Conservation (phyloP, 306 rosid species). For the Albizia julibrissin region DNA sequence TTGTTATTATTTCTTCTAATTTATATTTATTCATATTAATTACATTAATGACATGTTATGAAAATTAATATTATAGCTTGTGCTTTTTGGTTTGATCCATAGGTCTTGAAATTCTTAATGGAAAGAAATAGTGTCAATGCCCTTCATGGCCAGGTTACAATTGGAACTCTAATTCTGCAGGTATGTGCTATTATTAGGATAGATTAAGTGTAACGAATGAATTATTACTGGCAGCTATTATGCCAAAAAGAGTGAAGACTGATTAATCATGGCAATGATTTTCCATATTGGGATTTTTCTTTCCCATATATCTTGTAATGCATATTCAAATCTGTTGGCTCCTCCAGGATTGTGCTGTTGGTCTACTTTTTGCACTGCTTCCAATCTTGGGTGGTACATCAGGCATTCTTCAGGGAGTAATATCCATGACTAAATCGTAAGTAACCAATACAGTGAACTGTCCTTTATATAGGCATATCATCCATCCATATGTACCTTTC, state of each 20-base stretch:
- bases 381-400: constrained; percentile 94
- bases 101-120: constrained; percentile 97
- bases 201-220: neutral
- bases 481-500: neutral
- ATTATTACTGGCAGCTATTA: neutral
- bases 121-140: constrained; percentile 76
- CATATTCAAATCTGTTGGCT: constrained; percentile 35
- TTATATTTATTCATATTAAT: constrained; percentile 26
- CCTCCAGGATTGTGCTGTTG: constrained; percentile 96
- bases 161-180: constrained; percentile 93
- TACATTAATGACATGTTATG: neutral
- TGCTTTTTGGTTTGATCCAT: constrained; percentile 31
- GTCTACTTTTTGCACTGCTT: constrained; percentile 94
- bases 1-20: constrained; percentile 24
- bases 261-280: constrained; percentile 1
- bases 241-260: constrained; percentile 15
- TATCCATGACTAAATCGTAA: constrained; percentile 86
- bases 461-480: neutral
- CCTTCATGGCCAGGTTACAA: constrained; percentile 94
- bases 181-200: constrained; percentile 39
- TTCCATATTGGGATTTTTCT: neutral
- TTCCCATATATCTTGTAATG: constrained; percentile 6
- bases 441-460: constrained; percentile 33
- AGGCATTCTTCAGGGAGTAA: constrained; percentile 90
- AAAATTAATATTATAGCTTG: constrained; percentile 5